These are phyloP conservation scores for Escovopsis weberi DNA, from an alignment of 2,329 filamentous ascomycete genomes.

Conservation along the genomic window DNA sequence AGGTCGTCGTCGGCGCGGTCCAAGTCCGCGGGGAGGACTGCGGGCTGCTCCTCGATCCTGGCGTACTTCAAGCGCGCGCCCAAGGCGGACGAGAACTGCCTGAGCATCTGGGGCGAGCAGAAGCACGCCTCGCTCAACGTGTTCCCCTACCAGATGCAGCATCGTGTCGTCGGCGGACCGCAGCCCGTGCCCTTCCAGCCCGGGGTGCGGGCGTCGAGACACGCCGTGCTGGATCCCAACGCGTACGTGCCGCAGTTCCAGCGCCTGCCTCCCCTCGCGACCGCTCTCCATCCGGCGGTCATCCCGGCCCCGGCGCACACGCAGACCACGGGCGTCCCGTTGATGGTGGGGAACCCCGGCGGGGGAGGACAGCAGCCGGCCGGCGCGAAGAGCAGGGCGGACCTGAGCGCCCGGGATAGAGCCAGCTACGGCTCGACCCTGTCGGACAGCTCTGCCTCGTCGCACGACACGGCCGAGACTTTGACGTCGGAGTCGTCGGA, in stretches of 20 bases:
- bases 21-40: constrained; percentile 15
- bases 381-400: not conserved
- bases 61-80: constrained; percentile 32
- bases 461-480: not conserved
- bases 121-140: constrained; percentile 1
- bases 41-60: constrained; percentile 26
- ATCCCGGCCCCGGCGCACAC: too few species aligned
- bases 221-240: too few species aligned
- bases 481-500: not conserved
- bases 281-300: too few species aligned
- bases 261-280: too few species aligned
- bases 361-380: too few species aligned
- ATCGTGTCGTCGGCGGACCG: too few species aligned
- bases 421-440: not conserved
- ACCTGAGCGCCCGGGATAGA: not conserved
- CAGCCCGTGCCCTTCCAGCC: too few species aligned
- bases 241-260: too few species aligned
- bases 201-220: too few species aligned
- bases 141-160: too few species aligned
- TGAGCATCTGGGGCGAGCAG: constrained; percentile 13
- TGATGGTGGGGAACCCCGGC: too few species aligned
- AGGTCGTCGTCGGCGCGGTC: constrained; percentile 2
- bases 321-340: too few species aligned
- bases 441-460: not conserved
- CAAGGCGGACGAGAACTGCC: constrained; percentile 15